Evolutionary conservation across 129 eudicot genomes (phyloP), one percentile per base, ranked within the genome.

Genomic region (Escallonia rubra): DNA sequence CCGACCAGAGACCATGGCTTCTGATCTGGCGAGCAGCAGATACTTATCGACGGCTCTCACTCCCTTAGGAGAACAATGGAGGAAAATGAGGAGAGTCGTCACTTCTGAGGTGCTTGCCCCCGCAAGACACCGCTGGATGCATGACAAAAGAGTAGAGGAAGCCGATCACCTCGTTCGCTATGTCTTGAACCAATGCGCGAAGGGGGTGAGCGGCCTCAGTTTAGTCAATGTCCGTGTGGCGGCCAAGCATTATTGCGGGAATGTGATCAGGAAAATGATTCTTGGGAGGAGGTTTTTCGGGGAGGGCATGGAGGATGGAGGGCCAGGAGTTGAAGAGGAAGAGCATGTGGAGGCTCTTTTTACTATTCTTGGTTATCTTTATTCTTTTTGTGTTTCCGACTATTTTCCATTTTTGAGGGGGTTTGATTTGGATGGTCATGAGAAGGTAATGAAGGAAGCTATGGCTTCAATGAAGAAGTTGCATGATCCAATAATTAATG

Each of bases 341-440:
- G 83, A 71, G 57, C 83, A 82, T 51, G 66, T 67, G 3, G 73
- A 58, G 46, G 79, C 66, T 2, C 34, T 78, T 12, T 67, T 78
- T 9, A 59, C 53, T 0, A 12, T 63, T 15, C 59, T 71, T 10
- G 8, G 14, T 4, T 50, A 67, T 41, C 9, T 74, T 3, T 67
- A 62, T 12, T 67, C 75, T 4, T 78, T 82, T 2, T 40, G 79
- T 58, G 67, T 74, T n/a, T 61, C 70, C 7, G 85, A 83, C 65
- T 83, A 66, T 64, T 2, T 79, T 14, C 77, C 84, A 11, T 75
- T 74, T 72, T 68, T 78, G 52, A 56, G 77, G 39, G 41, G 71
- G 16, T 61, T 57, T 40, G 85, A 83, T 62, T 66, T 83, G 3
- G 88, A 75, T 65, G 74, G 77, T 8, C 77, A 76, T 6, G 78